Evolutionary conservation across 1,284 basidiomycete species (phyloP).

Genomic region (Ceratobasidium sp.): DNA sequence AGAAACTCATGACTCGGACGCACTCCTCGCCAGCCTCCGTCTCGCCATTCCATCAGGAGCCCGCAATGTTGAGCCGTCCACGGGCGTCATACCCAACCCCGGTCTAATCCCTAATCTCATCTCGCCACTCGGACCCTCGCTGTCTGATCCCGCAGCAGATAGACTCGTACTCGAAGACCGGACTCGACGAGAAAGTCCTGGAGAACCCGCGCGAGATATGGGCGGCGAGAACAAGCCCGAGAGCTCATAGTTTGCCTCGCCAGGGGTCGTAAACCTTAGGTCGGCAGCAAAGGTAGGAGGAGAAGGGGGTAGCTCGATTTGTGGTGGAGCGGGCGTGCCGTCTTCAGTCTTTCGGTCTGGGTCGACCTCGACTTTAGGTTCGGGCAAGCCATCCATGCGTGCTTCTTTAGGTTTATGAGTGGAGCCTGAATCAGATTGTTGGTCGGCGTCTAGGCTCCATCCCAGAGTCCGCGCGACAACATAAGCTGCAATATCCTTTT

Average conservation of each 20-base stretch:
- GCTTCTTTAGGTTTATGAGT: slow-evolving; percentile 39
- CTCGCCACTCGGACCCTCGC: slow-evolving; percentile 37
- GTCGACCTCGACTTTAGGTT: slow-evolving; percentile 7
- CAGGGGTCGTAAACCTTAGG: slow-evolving; percentile 34
- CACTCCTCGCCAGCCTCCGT: slow-evolving; percentile 20
- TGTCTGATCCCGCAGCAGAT: slow-evolving; percentile 43
- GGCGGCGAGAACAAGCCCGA: slow-evolving; percentile 42
- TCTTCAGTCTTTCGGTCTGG: slow-evolving; percentile 59
- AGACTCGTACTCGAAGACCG: slow-evolving; percentile 39
- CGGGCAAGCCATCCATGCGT: background rate
- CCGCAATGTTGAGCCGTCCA: slow-evolving; percentile 36
- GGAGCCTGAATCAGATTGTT: background rate
- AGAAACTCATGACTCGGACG: slow-evolving; percentile 11
- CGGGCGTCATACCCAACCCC: slow-evolving; percentile 43
- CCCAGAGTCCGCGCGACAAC: slow-evolving; percentile 84
- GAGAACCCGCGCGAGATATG: slow-evolving; percentile 39
- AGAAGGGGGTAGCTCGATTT: slow-evolving; percentile 28
- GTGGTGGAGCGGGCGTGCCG: slow-evolving; percentile 75
- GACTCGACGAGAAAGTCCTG: slow-evolving; percentile 42
- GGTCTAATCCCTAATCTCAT: slow-evolving; percentile 17
- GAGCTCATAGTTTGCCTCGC: slow-evolving; percentile 43
- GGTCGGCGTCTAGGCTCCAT: slow-evolving; percentile 53
- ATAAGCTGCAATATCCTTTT: slow-evolving; percentile 82
- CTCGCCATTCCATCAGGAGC: slow-evolving; percentile 28
- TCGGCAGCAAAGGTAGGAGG: slow-evolving; percentile 32